phyloP scores from a whole-genome alignment of 2,329 filamentous ascomycete genomes.

The Beauveria sp. region DNA sequence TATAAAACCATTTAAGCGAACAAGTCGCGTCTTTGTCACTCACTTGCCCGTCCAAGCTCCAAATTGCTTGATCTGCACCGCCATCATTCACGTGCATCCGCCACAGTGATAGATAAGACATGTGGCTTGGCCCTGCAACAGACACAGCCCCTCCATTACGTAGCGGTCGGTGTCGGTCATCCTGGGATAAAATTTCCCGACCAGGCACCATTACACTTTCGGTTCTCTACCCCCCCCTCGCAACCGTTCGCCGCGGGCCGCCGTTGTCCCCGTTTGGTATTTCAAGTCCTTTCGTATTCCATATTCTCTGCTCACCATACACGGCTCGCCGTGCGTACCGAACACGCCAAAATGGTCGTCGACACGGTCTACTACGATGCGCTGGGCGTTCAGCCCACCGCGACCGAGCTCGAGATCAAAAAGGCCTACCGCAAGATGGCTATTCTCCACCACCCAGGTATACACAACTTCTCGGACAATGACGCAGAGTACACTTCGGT shows the following conservation, averaged over 20 bases:
- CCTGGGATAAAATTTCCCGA: conserved; percentile 15
- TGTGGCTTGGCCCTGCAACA: background rate
- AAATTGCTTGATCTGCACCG: background rate
- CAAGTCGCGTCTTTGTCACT: too few species aligned
- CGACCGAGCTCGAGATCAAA: conserved; percentile 88
- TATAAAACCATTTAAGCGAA: too few species aligned
- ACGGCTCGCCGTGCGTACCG: background rate
- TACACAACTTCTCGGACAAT: conserved; percentile 14
- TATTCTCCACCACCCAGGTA: conserved; percentile 85
- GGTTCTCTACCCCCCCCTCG: background rate
- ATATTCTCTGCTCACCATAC: background rate
- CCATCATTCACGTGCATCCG: conserved; percentile 6
- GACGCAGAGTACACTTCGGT: background rate
- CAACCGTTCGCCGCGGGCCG: background rate
- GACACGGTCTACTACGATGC: conserved; percentile 86
- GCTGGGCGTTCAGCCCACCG: conserved; percentile 75
- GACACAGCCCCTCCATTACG: conserved; percentile 31
- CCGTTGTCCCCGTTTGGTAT: background rate
- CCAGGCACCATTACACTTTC: conserved; percentile 1
- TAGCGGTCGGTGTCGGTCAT: conserved; percentile 15
- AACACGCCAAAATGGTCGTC: conserved; percentile 60
- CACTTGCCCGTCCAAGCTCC: background rate
- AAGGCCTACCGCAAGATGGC: conserved; percentile 94
- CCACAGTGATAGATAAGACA: conserved; percentile 2
- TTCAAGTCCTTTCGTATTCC: background rate